A percentile compares a stretch with the other conserved stretches of the same genome.
Conservation (phyloP, 192 early-diverging fungal species). For the Podochytrium sp. region DNA sequence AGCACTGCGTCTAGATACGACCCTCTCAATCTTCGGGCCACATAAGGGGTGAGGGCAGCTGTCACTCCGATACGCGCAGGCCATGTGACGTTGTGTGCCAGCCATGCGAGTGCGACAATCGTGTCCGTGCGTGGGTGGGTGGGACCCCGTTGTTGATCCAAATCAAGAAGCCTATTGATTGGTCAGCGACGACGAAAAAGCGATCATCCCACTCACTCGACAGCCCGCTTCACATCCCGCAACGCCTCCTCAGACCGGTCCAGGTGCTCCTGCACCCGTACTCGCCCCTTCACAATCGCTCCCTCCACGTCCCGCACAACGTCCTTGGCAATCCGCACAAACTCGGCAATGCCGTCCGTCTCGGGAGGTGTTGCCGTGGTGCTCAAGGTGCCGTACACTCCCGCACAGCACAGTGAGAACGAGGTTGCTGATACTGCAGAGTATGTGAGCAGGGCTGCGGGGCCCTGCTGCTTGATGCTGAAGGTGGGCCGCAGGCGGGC, state of each 20-base stretch:
- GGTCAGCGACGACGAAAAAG: too few relatives aligned
- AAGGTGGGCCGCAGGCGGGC: neutral
- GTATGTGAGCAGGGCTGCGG: slow-evolving; percentile 41
- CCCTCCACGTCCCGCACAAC: neutral
- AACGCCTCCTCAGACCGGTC: neutral
- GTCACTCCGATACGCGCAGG: slow-evolving; percentile 41
- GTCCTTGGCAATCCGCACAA: neutral
- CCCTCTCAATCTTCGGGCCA: slow-evolving; percentile 21
- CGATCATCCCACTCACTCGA: too few relatives aligned
- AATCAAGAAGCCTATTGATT: too few relatives aligned
- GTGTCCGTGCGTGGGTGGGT: too few relatives aligned
- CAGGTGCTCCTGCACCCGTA: neutral
- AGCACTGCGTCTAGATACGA: neutral
- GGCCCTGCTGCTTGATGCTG: slow-evolving; percentile 32
- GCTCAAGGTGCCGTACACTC: neutral
- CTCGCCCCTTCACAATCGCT: neutral
- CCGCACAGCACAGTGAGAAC: slow-evolving; percentile 29
- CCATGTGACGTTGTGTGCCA: slow-evolving; percentile 40
- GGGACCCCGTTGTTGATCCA: too few relatives aligned
- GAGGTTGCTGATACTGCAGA: slow-evolving; percentile 35
- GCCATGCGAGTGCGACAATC: slow-evolving; percentile 28
- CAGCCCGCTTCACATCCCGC: too few relatives aligned
- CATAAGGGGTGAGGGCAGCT: slow-evolving; percentile 37
- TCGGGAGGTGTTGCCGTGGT: neutral
- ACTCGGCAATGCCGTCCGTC: neutral